Percentiles rank a stretch among this genome's conserved stretches.
Conservation (phyloP, 441 rosid genomes). For the Populus hybrid region DNA sequence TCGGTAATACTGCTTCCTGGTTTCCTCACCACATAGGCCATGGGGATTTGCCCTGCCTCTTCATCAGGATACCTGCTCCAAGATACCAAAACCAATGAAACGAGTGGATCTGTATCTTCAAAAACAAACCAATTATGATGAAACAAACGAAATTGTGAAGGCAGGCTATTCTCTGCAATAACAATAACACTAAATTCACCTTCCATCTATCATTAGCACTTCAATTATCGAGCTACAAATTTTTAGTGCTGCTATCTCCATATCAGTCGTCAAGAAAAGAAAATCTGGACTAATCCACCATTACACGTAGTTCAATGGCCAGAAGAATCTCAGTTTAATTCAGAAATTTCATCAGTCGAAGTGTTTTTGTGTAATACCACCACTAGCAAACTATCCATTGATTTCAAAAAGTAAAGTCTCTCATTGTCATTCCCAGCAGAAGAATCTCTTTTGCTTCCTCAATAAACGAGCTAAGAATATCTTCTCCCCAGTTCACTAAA, state of each 20-base stretch:
- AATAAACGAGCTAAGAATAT: too few relatives aligned
- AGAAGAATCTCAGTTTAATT: too few relatives aligned
- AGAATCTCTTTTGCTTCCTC: too few relatives aligned
- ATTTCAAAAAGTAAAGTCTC: too few relatives aligned
- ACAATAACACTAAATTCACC: not conserved
- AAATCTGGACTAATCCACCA: not conserved
- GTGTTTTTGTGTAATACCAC: too few relatives aligned
- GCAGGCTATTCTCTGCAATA: not conserved
- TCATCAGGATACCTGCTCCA: slow-evolving; percentile 74
- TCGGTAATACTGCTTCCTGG: slow-evolving; percentile 40
- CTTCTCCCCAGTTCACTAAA: too few relatives aligned
- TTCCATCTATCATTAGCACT: too few relatives aligned
- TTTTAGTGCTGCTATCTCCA: not conserved
- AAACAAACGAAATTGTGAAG: not conserved
- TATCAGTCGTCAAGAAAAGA: not conserved
- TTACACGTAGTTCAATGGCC: too few relatives aligned
- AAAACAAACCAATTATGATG: not conserved
- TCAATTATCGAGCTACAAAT: too few relatives aligned
- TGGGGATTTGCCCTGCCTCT: slow-evolving; percentile 93
- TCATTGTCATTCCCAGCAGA: too few relatives aligned
- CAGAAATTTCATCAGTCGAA: too few relatives aligned
- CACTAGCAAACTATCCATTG: too few relatives aligned
- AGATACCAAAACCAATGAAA: not conserved
- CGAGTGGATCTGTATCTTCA: not conserved
- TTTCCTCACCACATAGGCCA: slow-evolving; percentile 84